Base-by-base conservation (phyloP, 2,329 filamentous ascomycete species). In the Zalaria sp. region DNA sequence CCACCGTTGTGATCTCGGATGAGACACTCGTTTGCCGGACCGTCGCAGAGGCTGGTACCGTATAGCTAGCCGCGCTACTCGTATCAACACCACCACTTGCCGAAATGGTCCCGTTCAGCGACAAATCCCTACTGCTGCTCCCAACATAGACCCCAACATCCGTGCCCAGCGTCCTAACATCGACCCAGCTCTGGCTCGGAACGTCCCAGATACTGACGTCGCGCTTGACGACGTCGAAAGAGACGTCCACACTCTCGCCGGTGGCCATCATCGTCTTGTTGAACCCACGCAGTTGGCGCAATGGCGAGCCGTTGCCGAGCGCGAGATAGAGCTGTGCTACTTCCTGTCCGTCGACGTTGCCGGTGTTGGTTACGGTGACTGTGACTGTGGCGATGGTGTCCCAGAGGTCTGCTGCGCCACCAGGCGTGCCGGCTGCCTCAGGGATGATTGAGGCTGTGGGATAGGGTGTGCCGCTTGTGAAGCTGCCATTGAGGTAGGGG, bases 371-470 rank as follows among this genome's bases (percentile, higher is more conserved):
- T 4, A 79, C 52, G 1, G 62, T 57, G 3, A 63, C 65, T 1
- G 60, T 59, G 6, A 73, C 64, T 35, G 57, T 68, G 45, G 62
- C 66, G n/a, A 78, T 49, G 5, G 57, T 59, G 5, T 69, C 63
- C 65, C 69, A 78, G 25, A 79, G 65, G 18, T 69, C 69, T 1
- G 66, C 56, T 50, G 74, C 69, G 1, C 75, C 75, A n/a, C 75
- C 75, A 43, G 60, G 51, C 4, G 47, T 3, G 50, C 50, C 9
- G 41, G 39, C 3, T 44, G 35, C 29, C 43, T 43, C 2, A 52
- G 50, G 49, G 1, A 52, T 47, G 3, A 35, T 40, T 11, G 51
- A 52, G 9, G 42, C 4, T 0, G 9, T 10, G 3, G 36, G 36
- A 52, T 47, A 1, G 46, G 31, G 32, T 57, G 32, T 35, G 51